Evolutionary conservation across 768 basidiomycete genomes (phyloP).

Genomic region (Chalciporus chontae): DNA sequence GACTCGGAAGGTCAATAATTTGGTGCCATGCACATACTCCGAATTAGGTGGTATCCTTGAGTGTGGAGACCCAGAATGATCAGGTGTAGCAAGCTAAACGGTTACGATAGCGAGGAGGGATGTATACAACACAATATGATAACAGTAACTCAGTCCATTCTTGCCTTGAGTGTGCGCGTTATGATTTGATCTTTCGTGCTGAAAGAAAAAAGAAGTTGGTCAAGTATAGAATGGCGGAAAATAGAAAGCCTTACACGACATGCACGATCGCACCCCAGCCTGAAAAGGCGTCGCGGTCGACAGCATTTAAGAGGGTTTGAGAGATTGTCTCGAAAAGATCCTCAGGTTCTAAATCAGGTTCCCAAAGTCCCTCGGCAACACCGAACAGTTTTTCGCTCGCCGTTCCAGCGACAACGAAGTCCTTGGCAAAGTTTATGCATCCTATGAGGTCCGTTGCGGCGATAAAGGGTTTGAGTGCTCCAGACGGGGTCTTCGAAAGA

Average conservation of each 20-base stretch:
- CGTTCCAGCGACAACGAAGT: slow-evolving; percentile 95
- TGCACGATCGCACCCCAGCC: slow-evolving; percentile 97
- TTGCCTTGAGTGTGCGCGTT: slow-evolving; percentile 82
- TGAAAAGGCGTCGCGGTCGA: slow-evolving; percentile 94
- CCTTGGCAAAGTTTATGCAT: slow-evolving; percentile 90
- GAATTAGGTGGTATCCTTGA: neutral
- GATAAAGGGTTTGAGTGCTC: slow-evolving; percentile 84
- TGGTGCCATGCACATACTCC: no score
- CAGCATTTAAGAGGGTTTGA: slow-evolving; percentile 90
- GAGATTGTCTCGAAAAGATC: slow-evolving; percentile 98
- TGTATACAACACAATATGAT: slow-evolving; percentile 19
- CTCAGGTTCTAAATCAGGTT: slow-evolving; percentile 92
- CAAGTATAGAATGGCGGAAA: slow-evolving; percentile 6
- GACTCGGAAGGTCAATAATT: no score
- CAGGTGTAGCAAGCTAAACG: neutral
- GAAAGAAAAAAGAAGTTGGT: slow-evolving; percentile 4
- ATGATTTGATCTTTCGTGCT: slow-evolving; percentile 75
- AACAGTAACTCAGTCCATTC: slow-evolving; percentile 71
- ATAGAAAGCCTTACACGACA: slow-evolving; percentile 68
- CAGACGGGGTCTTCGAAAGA: slow-evolving; percentile 67
- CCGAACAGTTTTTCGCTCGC: slow-evolving; percentile 91
- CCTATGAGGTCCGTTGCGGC: slow-evolving; percentile 93
- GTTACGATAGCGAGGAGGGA: neutral
- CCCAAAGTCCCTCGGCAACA: slow-evolving; percentile 98
- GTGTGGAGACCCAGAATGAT: neutral